Percentiles rank a stretch among this genome's conserved stretches.
Conservation (phyloP, 2,329 filamentous ascomycete genomes). For the Purpureocillium takamizusanense region DNA sequence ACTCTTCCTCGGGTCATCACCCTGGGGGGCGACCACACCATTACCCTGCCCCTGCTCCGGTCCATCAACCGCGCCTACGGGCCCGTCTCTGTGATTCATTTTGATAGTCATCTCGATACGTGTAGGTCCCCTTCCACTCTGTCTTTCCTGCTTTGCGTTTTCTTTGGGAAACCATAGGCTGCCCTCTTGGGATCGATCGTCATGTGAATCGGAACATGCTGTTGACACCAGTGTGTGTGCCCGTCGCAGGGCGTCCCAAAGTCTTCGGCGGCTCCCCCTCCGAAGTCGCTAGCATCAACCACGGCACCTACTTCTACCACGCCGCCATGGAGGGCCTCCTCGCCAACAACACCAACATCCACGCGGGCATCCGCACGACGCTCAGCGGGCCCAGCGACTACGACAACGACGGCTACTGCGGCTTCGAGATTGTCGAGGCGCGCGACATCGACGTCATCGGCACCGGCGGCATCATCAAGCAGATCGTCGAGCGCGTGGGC, state of each 20-base stretch:
- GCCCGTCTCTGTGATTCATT: constrained; percentile 59
- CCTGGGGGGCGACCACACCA: constrained; percentile 62
- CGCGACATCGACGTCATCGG: constrained; percentile 70
- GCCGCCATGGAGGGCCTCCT: no score
- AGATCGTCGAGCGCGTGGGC: constrained; percentile 60
- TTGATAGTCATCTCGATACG: constrained; percentile 46
- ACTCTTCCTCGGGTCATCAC: constrained; percentile 38
- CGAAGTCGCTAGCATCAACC: background rate
- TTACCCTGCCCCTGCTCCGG: constrained; percentile 57
- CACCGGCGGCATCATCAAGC: constrained; percentile 52
- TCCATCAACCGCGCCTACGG: constrained; percentile 51
- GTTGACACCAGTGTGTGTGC: no score
- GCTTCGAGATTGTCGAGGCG: constrained; percentile 12
- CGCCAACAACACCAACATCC: constrained; percentile 53
- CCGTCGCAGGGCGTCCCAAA: background rate
- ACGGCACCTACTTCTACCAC: constrained; percentile 41
- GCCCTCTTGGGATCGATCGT: no score
- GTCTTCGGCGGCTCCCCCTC: background rate
- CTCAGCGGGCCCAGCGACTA: constrained; percentile 40
- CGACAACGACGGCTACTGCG: constrained; percentile 12
- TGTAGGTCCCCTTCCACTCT: no score
- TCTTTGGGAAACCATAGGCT: no score
- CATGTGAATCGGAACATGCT: no score
- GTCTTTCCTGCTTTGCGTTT: no score
- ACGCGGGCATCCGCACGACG: constrained; percentile 70